Evolutionary conservation across 2,329 filamentous ascomycete genomes (phyloP), one percentile per base, ranked within the genome.

Genomic region (Fusarium abutilonis): DNA sequence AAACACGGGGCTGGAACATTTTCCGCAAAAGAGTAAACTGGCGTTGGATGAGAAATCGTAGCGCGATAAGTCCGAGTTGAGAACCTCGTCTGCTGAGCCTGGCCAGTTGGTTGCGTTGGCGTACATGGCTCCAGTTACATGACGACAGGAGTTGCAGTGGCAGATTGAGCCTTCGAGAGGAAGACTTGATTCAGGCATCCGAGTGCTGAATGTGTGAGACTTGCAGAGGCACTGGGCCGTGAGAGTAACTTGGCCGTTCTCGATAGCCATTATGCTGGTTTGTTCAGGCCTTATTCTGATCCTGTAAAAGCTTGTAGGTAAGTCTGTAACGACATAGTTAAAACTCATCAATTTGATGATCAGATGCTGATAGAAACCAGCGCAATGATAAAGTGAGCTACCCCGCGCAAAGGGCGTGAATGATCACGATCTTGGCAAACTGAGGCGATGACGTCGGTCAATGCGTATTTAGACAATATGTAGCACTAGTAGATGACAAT

Each of bases 131-230:
- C 82, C 82, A 0, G 78, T 79, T 3, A 72, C 32, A 51, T 78
- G 80, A 2, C 82, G 77, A 65, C 82, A 84, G 3, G 81, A 83
- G 15, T 70, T 71, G 72, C 82, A 84, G 71, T 84, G 82, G 64
- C 82, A 84, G 52, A 72, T 73, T 6, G 69, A 68, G 0, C 73
- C 78, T 36, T 70, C 54, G 1, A 85, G 71, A 8, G 81, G 82
- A 3, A 83, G 73, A 0, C 67, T 60, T 2, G 76, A 73, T 14
- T 46, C 54, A 2, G 72, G 50, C 1, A 82, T 51, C 1, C 61
- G 21, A 1, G 76, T 51, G 6, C 66, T 75, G 72, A 81, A 82
- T 13, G 54, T 72, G 59, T 82, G 75, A 0, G 70, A 54, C 51
- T 76, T 76, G 75, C 81, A 83, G 10, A 83, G 75, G 54, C 82